Percentiles rank a stretch among this genome's conserved stretches.
These are phyloP conservation scores for Spizellomyces sp. DNA, from an alignment of 192 early-diverging fungal genomes.

Conservation along the genomic window DNA sequence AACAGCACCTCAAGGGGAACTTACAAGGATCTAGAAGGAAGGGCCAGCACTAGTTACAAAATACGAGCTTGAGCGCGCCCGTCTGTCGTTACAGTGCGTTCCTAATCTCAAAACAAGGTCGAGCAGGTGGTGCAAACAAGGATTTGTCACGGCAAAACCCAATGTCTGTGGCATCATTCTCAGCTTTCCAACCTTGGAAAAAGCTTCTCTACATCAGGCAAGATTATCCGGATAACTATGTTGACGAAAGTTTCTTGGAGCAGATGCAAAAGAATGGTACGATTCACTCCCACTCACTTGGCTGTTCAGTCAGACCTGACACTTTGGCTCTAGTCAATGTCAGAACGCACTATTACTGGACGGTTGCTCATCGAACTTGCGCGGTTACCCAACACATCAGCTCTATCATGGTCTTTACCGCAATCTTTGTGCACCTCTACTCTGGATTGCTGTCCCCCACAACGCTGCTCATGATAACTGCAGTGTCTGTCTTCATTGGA, in stretches of 20 bases:
- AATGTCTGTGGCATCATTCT: background rate
- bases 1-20: too few relatives aligned
- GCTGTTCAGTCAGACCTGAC: background rate
- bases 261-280: conserved; percentile 86
- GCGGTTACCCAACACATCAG: conserved; percentile 76
- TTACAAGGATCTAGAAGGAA: too few relatives aligned
- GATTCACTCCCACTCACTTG: background rate
- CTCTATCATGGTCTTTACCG: conserved; percentile 84
- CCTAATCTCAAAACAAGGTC: too few relatives aligned
- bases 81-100: too few relatives aligned
- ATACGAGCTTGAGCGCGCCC: too few relatives aligned
- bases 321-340: conserved; percentile 66
- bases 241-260: conserved; percentile 84
- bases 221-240: conserved; percentile 89
- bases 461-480: conserved; percentile 60
- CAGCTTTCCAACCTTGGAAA: conserved; percentile 60
- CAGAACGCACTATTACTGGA: conserved; percentile 79
- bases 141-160: too few relatives aligned
- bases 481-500: conserved; percentile 58
- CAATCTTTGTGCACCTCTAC: conserved; percentile 80
- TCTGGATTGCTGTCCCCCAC: conserved; percentile 55
- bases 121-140: too few relatives aligned
- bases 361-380: conserved; percentile 39
- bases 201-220: conserved; percentile 87
- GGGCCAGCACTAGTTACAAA: too few relatives aligned